Evolutionary conservation across 352 stramenopile species (phyloP), one percentile per base, ranked within the genome.

Genomic region (Pythium sp.): DNA sequence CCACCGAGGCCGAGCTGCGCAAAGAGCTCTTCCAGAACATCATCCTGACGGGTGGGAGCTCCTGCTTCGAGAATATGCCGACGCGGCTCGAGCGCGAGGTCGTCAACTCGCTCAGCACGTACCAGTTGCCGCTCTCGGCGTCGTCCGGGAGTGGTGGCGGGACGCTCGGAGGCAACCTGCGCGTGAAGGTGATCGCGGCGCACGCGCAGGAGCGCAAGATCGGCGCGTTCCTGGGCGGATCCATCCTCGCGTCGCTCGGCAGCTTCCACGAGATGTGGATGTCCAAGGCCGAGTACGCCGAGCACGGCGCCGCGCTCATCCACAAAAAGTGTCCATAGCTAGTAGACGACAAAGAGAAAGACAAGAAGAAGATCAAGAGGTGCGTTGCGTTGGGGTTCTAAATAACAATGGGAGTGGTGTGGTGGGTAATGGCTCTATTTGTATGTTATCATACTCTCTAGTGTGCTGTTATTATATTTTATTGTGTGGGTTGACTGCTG

Each of bases 241-340:
- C 96, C 54, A 99, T 99, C 79, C 72, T 99, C 28, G 96, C 87
- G 15, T 99, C 94, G 38, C 83, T 99, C 56, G 96, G 95, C 15
- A 99, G 92, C 43, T 99, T 99, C 82, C 93, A 99, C 73, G 94
- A 99, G 69, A 99, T 99, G 97, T 99, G 97, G 97, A 97, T 99
- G 71, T 98, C 95, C 41, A 99, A 98, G 78, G 86, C 87, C n/a
- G 98, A 99, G 81, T 99, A 99, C 70, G 97, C 98, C 26, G 98
- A 99, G 80, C 94, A 97, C 75, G 98, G 98, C 26, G 84, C 96
- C 38, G 81, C 88, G 5, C 97, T 99, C 72, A 96, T 99, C 53
- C 96, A 99, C 86, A 96, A 98, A 69, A 99, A 99, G 78, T 99
- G 96, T 60, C 55, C 55, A 43, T 60, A 60, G 30, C 12, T 20